phyloP scores from a whole-genome alignment of 2,329 filamentous ascomycete genomes.

The Epichloe baconii region DNA sequence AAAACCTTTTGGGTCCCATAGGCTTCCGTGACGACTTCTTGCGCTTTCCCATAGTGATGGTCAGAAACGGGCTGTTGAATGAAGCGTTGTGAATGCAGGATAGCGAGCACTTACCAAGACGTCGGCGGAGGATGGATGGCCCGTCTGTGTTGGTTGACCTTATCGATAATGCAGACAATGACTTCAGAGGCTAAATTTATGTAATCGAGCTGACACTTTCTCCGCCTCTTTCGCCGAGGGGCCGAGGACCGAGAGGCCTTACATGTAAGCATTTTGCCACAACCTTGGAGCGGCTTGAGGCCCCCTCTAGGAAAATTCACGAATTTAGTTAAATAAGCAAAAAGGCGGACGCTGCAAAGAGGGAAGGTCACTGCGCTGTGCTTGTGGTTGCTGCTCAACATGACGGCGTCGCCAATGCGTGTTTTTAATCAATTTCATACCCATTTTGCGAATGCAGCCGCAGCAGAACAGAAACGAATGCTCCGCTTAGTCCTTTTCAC shows the following conservation, averaged over 20 bases:
- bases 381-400: too few relatives aligned
- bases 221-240: too few relatives aligned
- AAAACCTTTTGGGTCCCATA: conserved; percentile 64
- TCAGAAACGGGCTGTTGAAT: not conserved
- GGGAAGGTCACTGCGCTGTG: too few relatives aligned
- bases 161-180: not conserved
- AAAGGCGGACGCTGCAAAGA: too few relatives aligned
- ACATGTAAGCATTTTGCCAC: too few relatives aligned
- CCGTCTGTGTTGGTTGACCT: not conserved
- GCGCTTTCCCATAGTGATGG: conserved; percentile 63
- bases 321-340: too few relatives aligned
- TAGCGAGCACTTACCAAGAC: not conserved
- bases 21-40: conserved; percentile 84
- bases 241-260: too few relatives aligned
- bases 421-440: not conserved
- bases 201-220: too few relatives aligned
- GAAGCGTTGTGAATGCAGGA: not conserved
- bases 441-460: too few relatives aligned
- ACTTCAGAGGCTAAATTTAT: too few relatives aligned
- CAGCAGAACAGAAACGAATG: not conserved
- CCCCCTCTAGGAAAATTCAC: too few relatives aligned
- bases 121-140: not conserved
- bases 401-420: not conserved
- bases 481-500: not conserved
- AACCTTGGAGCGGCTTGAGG: too few relatives aligned